These are phyloP conservation scores for Rhodotorula sp. DNA, from an alignment of 1,284 basidiomycete species.

Conservation along the genomic window DNA sequence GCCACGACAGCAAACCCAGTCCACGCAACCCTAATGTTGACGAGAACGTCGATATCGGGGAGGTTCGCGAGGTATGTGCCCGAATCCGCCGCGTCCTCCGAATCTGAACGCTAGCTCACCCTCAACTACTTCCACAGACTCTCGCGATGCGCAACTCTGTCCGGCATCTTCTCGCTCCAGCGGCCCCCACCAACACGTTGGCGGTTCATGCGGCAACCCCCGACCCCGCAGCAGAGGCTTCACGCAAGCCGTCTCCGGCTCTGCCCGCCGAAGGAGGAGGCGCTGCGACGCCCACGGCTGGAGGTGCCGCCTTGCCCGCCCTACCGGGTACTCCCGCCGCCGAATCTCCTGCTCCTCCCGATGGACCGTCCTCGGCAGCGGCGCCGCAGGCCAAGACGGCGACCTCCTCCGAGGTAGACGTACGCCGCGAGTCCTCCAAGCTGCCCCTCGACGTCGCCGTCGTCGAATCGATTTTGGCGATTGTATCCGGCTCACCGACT, in stretches of 20 bases:
- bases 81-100: not conserved
- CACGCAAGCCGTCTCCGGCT: constrained; percentile 67
- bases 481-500: constrained; percentile 52
- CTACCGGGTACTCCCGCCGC: not conserved
- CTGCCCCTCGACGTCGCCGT: constrained; percentile 92
- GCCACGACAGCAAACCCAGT: constrained; percentile 32
- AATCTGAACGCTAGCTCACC: not conserved
- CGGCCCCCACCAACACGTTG: not conserved
- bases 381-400: constrained; percentile 1
- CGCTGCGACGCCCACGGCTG: constrained; percentile 50
- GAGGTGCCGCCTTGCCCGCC: constrained; percentile 52
- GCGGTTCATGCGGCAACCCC: not conserved
- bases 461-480: constrained; percentile 82
- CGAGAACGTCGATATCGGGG: constrained; percentile 51
- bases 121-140: constrained; percentile 6
- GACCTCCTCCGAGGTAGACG: constrained; percentile 57
- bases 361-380: not conserved
- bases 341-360: not conserved
- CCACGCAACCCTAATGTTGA: constrained; percentile 43
- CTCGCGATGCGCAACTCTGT: constrained; percentile 42
- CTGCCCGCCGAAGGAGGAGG: constrained; percentile 43
- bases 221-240: constrained; percentile 53
- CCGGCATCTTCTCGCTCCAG: constrained; percentile 25
- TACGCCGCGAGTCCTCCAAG: constrained; percentile 80
- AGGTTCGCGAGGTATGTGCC: not conserved